These are phyloP conservation scores for Trichosporon coremiiforme DNA, from an alignment of 1,284 basidiomycete species.

Conservation along the genomic window DNA sequence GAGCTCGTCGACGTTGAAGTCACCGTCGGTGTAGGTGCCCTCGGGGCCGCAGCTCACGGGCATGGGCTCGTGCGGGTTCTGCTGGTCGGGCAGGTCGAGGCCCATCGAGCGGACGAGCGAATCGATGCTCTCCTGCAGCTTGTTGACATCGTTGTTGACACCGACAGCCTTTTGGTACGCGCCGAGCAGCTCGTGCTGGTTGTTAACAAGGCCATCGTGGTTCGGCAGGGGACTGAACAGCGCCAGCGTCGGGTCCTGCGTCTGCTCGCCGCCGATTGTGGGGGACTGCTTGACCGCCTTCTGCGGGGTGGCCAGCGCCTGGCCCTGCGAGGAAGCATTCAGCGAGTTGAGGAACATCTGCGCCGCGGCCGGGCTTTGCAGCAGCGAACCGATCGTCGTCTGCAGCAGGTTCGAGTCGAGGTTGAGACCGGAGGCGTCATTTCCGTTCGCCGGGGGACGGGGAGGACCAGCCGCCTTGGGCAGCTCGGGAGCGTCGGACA, in stretches of 20 bases:
- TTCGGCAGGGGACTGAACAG: slow-evolving; percentile 47
- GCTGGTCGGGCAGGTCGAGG: slow-evolving; percentile 56
- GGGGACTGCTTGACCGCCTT: slow-evolving; percentile 23
- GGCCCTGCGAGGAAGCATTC: slow-evolving; percentile 47
- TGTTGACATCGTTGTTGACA: slow-evolving; percentile 72
- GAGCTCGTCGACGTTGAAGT: slow-evolving; percentile 53
- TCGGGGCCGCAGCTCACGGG: slow-evolving; percentile 5
- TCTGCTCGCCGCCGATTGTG: slow-evolving; percentile 9
- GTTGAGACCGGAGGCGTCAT: slow-evolving; percentile 35
- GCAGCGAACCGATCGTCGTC: slow-evolving; percentile 63
- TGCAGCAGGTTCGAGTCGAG: slow-evolving; percentile 61
- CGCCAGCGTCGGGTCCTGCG: slow-evolving; percentile 45
- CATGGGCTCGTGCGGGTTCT: slow-evolving; percentile 16
- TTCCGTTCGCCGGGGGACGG: slow-evolving; percentile 12
- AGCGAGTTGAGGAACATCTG: slow-evolving; percentile 68
- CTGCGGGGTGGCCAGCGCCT: slow-evolving; percentile 36
- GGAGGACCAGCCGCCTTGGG: not conserved
- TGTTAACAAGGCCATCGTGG: slow-evolving; percentile 39
- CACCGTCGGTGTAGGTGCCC: slow-evolving; percentile 34
- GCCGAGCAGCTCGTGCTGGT: slow-evolving; percentile 59
- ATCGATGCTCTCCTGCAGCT: slow-evolving; percentile 71
- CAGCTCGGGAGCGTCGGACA: slow-evolving; percentile 34
- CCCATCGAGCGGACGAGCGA: slow-evolving; percentile 72
- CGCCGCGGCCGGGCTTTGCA: slow-evolving; percentile 68
- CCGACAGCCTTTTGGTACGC: slow-evolving; percentile 66